phyloP scores from a whole-genome alignment of 129 eudicot species.

The Centaurea solstitialis region DNA sequence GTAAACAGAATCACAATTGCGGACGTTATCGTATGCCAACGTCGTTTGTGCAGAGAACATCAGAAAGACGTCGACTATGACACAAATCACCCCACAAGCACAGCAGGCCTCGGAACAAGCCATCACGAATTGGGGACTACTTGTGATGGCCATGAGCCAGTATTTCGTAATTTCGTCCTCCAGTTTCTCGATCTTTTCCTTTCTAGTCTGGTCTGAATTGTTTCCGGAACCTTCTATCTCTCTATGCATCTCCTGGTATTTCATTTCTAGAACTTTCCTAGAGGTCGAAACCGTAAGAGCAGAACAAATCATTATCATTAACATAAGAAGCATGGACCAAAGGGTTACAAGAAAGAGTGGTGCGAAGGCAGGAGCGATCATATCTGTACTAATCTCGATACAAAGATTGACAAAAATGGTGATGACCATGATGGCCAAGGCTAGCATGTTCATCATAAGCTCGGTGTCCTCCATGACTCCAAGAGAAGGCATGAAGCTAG shows the following conservation, averaged over 20 bases:
- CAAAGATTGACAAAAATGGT: slow-evolving; percentile 16
- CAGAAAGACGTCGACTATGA: neutral
- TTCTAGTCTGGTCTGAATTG: neutral
- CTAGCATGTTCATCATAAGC: slow-evolving; percentile 6
- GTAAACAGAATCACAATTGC: neutral
- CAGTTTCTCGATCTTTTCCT: neutral
- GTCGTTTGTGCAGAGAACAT: neutral
- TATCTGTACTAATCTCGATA: slow-evolving; percentile 18
- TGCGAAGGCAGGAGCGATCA: slow-evolving; percentile 9
- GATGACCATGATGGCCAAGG: slow-evolving; percentile 14
- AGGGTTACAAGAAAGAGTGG: neutral
- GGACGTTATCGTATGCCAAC: neutral
- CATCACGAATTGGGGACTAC: slow-evolving; percentile 9
- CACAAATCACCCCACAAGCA: neutral
- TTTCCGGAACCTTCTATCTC: slow-evolving; percentile 7
- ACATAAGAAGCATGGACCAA: slow-evolving; percentile 15
- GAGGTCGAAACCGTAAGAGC: slow-evolving; percentile 26
- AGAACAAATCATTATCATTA: slow-evolving; percentile 17
- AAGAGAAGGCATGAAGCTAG: slow-evolving; percentile 15
- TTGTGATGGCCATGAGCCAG: neutral
- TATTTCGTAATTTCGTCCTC: slow-evolving; percentile 8
- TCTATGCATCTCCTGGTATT: slow-evolving; percentile 16
- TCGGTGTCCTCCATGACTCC: slow-evolving; percentile 12
- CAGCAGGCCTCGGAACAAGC: slow-evolving; percentile 2
- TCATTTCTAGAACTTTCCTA: slow-evolving; percentile 16